Conservation (phyloP, 2,329 filamentous ascomycete species). For the Emmonsiellopsis sp. region DNA sequence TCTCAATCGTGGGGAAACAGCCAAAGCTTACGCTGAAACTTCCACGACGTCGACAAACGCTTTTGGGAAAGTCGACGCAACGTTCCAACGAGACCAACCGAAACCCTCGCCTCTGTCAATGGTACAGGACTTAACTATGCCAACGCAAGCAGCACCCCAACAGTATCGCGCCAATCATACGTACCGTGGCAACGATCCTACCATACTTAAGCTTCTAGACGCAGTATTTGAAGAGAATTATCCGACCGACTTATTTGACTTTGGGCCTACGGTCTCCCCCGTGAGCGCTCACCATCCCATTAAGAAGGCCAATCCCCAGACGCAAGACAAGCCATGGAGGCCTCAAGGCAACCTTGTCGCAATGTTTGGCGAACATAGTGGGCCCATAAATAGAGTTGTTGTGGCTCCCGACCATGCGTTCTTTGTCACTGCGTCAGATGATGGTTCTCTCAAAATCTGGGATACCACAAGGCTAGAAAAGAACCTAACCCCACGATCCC, state of each 20-base stretch:
- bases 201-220: slow-evolving; percentile 59
- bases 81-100: slow-evolving; percentile 31
- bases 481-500: slow-evolving; percentile 78
- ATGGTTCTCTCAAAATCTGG: slow-evolving; percentile 87
- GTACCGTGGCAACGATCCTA: slow-evolving; percentile 68
- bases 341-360: slow-evolving; percentile 78
- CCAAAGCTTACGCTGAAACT: slow-evolving; percentile 57
- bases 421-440: slow-evolving; percentile 88
- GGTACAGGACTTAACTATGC: slow-evolving; percentile 17
- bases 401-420: slow-evolving; percentile 86
- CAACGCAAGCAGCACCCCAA: slow-evolving; percentile 21
- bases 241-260: slow-evolving; percentile 50
- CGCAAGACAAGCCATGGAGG: slow-evolving; percentile 60
- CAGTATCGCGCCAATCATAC: slow-evolving; percentile 62
- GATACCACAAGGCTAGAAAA: slow-evolving; percentile 82
- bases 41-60: slow-evolving; percentile 55
- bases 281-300: slow-evolving; percentile 48
- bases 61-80: slow-evolving; percentile 54
- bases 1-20: slow-evolving; percentile 47
- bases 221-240: slow-evolving; percentile 67
- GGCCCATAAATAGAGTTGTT: slow-evolving; percentile 69
- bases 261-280: slow-evolving; percentile 73
- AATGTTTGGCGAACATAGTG: slow-evolving; percentile 79
- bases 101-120: slow-evolving; percentile 30
- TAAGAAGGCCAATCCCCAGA: slow-evolving; percentile 45